Base-by-base conservation (phyloP, 2,329 filamentous ascomycete genomes). In the Phaeosphaeria sp. region DNA sequence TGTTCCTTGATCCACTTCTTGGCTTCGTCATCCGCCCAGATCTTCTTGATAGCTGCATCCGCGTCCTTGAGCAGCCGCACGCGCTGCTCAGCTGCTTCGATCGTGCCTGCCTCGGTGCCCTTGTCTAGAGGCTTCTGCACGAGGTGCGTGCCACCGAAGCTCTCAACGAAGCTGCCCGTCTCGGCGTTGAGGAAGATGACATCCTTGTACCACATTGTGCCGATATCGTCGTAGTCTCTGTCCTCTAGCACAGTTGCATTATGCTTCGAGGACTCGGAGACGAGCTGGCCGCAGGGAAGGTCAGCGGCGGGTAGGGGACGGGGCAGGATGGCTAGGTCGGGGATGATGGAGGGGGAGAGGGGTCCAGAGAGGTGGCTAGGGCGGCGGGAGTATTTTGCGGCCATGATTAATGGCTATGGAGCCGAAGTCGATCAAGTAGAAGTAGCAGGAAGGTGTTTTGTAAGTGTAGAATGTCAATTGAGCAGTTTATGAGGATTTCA, bases 121-220 rank as follows among this genome's bases (percentile, higher is more conserved):
- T 64, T 56, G 15, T 61, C 66, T 11, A 66, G 65, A 13, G 65
- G 61, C 57, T 72, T 74, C 53, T 74, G 65, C 1, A 76, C 51
- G 17, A 74, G 64, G 43, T 69, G 67, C 2, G 69, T 63, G 49
- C 63, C 72, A n/a, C 74, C 74, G 22, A 75, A 71, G 46, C 67
- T 71, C 45, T 69, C 63, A 39, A 66, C 54, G 51, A 76, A 75
- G 52, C 52, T 42, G 27, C 67, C 68, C 13, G 63, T 57, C n/a
- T 55, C 53, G 4, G 59, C 33, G 58, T 69, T 60, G 59, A 74
- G 64, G 60, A 70, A 60, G 53, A 76, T 72, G 42, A 76, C 73
- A 36, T 75, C 73, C 50, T 76, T 76, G 70, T 76, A 74, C 73
- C 73, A 76, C 49, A 66, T 64, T 1, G 68, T 69, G 60, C 72